Evolutionary conservation across 495 filamentous ascomycete genomes (phyloP).

Genomic region (Penicillium steckii): DNA sequence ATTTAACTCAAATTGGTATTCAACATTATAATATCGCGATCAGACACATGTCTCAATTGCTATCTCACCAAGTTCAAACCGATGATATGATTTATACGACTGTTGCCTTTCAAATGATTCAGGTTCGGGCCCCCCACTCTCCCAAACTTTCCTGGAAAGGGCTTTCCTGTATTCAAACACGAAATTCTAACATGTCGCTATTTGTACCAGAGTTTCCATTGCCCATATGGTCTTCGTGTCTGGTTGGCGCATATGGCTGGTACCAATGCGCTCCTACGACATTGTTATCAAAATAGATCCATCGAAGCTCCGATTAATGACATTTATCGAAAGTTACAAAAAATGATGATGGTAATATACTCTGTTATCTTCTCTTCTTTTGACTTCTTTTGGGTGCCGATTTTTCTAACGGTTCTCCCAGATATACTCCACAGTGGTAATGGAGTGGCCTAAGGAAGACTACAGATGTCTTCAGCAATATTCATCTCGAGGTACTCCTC

Average conservation of each 20-base stretch:
- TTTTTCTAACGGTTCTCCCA: not conserved
- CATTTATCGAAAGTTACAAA: conserved; percentile 4
- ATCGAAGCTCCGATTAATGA: conserved; percentile 1
- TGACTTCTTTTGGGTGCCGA: not conserved
- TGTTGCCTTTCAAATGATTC: not conserved
- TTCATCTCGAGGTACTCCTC: not conserved
- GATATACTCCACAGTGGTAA: conserved; percentile 1
- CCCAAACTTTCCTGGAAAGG: not conserved
- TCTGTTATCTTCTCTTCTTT: not conserved
- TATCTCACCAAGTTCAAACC: not conserved
- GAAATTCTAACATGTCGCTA: not conserved
- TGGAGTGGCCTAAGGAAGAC: not conserved
- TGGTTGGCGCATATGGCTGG: conserved; percentile 5
- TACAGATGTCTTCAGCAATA: not conserved
- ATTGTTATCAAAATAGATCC: not conserved
- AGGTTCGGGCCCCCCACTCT: not conserved
- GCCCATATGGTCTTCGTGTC: conserved; percentile 2
- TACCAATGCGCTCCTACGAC: conserved; percentile 2
- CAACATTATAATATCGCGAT: not conserved
- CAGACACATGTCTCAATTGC: not conserved
- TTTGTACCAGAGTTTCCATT: not conserved
- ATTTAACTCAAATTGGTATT: not conserved
- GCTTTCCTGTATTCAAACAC: not conserved
- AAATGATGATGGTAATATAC: conserved; percentile 1
- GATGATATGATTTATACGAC: not conserved